Percentiles rank a stretch among this genome's conserved stretches.
Evolutionary conservation across 495 filamentous ascomycete species (phyloP).

Genomic region (Penicillium pancosmium): DNA sequence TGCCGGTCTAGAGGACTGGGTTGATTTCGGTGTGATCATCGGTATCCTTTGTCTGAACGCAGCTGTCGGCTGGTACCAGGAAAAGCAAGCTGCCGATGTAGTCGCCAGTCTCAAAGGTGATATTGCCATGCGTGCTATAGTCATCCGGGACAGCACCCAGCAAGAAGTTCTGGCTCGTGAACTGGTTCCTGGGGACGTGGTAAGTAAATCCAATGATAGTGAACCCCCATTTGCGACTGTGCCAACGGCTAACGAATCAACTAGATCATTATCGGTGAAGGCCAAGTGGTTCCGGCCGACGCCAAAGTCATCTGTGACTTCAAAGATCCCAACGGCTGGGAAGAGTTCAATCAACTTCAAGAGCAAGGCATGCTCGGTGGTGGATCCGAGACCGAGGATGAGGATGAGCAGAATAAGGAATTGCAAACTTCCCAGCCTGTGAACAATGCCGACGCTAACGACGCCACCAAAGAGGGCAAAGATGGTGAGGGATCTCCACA

Average conservation of each 20-base stretch:
- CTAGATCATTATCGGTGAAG: conserved; percentile 67
- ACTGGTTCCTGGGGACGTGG: conserved; percentile 78
- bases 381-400: conserved; percentile 56
- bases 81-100: conserved; percentile 82
- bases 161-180: conserved; percentile 72
- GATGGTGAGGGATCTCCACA: conserved; percentile 20
- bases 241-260: neutral
- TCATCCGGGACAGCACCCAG: conserved; percentile 66
- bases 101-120: conserved; percentile 79
- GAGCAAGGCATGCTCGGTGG: conserved; percentile 58
- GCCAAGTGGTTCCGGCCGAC: conserved; percentile 72
- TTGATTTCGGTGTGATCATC: conserved; percentile 83
- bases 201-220: conserved; percentile 42
- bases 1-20: conserved; percentile 74
- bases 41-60: conserved; percentile 78
- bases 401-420: conserved; percentile 26
- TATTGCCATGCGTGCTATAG: conserved; percentile 73
- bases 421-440: conserved; percentile 6
- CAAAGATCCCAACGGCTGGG: conserved; percentile 65
- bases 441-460: neutral
- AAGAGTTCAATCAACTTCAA: conserved; percentile 59
- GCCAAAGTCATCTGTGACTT: conserved; percentile 72
- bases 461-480: conserved; percentile 12
- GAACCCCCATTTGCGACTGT: neutral
- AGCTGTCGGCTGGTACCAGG: conserved; percentile 78